Evolutionary conservation across 805 yeast species (phyloP).

Genomic region (Naumovozyma baii): DNA sequence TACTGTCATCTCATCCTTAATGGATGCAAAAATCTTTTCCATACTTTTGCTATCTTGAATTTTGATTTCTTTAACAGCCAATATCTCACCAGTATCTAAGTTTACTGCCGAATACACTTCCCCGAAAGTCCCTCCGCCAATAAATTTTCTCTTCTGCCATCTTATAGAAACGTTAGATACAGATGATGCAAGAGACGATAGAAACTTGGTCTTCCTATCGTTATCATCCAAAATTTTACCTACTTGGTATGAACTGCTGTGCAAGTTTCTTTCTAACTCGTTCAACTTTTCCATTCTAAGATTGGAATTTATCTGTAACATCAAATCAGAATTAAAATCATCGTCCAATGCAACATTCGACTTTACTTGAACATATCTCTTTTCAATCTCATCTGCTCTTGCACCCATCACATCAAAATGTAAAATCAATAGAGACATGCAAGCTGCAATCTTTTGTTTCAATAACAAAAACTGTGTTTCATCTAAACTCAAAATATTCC

Average conservation of each 20-base stretch:
- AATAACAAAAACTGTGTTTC: conserved; percentile 66
- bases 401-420: conserved; percentile 99
- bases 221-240: conserved; percentile 87
- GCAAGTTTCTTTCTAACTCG: conserved; percentile 47
- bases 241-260: conserved; percentile 40
- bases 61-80: conserved; percentile 94
- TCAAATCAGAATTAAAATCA: conserved; percentile 45
- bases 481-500: conserved; percentile 70
- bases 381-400: conserved; percentile 56
- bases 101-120: conserved; percentile 86
- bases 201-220: conserved; percentile 77
- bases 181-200: conserved; percentile 78
- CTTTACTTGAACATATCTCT: conserved; percentile 27
- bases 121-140: conserved; percentile 96
- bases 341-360: conserved; percentile 30
- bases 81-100: conserved; percentile 86
- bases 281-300: conserved; percentile 58
- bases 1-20: conserved; percentile 94
- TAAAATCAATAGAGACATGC: conserved; percentile 86
- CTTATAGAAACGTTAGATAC: conserved; percentile 83
- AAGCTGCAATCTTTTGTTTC: conserved; percentile 79
- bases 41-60: conserved; percentile 83
- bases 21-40: conserved; percentile 73
- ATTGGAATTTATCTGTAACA: conserved; percentile 49
- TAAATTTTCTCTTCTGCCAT: conserved; percentile 92